Evolutionary conservation across 208 protist genomes (phyloP).

Genomic region (Wallacemonas collosoma): DNA sequence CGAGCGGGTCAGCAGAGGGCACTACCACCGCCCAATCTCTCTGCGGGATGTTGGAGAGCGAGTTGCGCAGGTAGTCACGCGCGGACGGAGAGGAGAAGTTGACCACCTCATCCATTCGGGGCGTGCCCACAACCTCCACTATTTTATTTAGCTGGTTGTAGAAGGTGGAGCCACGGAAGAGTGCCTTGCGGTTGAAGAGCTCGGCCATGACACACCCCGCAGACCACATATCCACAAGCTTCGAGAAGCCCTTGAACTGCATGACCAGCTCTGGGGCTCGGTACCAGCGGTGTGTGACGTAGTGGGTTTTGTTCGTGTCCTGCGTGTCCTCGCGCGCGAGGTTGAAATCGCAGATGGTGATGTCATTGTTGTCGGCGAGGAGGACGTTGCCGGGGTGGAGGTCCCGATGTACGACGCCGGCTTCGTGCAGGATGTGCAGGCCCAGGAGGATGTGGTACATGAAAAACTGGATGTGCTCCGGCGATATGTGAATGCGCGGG

Average conservation of each 20-base stretch:
- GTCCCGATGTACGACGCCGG: conserved; percentile 92
- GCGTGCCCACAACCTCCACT: conserved; percentile 91
- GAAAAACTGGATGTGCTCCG: conserved; percentile 96
- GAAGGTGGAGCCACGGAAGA: conserved; percentile 91
- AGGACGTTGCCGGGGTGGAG: conserved; percentile 91
- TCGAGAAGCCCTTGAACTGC: conserved; percentile 94
- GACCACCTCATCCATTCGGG: conserved; percentile 87
- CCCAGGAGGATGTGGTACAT: conserved; percentile 96
- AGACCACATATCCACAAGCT: conserved; percentile 91
- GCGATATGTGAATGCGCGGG: conserved; percentile 93
- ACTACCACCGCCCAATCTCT: conserved; percentile 68
- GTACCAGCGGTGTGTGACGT: conserved; percentile 97
- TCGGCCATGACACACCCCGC: conserved; percentile 91
- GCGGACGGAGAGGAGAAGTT: conserved; percentile 87
- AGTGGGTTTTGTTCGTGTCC: conserved; percentile 92
- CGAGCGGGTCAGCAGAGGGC: conserved; percentile 59
- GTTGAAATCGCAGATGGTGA: conserved; percentile 97
- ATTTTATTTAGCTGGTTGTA: conserved; percentile 94
- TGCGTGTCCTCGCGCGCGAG: conserved; percentile 91
- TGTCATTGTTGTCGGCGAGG: conserved; percentile 92
- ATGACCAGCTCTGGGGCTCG: conserved; percentile 97
- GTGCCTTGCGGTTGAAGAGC: conserved; percentile 89
- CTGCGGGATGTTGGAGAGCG: conserved; percentile 60
- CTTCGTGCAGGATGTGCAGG: conserved; percentile 93
- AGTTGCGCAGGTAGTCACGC: conserved; percentile 80